Base-by-base conservation (phyloP, 352 stramenopile species). In the Globisporangium cystogenes region DNA sequence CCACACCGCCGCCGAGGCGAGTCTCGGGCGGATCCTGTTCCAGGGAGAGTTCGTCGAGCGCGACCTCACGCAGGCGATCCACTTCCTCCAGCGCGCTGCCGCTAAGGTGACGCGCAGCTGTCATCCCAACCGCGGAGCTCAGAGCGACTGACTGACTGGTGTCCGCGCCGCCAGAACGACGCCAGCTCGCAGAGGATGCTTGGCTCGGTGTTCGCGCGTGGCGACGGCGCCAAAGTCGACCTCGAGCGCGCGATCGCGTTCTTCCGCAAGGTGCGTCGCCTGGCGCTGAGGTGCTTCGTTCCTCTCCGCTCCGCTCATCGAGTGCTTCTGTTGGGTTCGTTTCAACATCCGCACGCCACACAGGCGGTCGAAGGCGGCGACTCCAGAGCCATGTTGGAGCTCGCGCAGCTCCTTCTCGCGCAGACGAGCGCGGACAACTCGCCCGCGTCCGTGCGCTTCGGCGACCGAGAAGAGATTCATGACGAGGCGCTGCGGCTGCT, bases 61-160 rank as follows among this genome's bases (percentile, higher is more conserved):
- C 18, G 72, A 86, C 53, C 51, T 70, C 14, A 64, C 46, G 18
- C 77, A 81, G 54, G 76, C 76, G 1, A 70, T 87, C 50, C 79
- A 92, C 51, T 90, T 80, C 43, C 62, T 90, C 31, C 78, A 88
- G 36, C 68, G 73, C 15, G 76, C 81, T 18, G 74, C 74, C 1
- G 52, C 55, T 7, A 83, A 83, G 68, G 73, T 79, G 26, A 8
- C 39, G 49, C 27, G 43, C 23, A 11, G 24, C 23, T 46, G 42
- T 2, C 3, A 29, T 29, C n/a, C n/a, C n/a, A n/a, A n/a, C n/a
- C n/a, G n/a, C n/a, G n/a, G n/a, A n/a, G n/a, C n/a, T n/a, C n/a
- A n/a, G n/a, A 39, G 33, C 8, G 33, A 39, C 33, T 39, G 15
- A 39, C 33, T 3, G 14, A 14, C 10, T 36, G 11, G 12, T 39